Base-by-base conservation (phyloP, 805 yeast species). In the Saitoella complicata region DNA sequence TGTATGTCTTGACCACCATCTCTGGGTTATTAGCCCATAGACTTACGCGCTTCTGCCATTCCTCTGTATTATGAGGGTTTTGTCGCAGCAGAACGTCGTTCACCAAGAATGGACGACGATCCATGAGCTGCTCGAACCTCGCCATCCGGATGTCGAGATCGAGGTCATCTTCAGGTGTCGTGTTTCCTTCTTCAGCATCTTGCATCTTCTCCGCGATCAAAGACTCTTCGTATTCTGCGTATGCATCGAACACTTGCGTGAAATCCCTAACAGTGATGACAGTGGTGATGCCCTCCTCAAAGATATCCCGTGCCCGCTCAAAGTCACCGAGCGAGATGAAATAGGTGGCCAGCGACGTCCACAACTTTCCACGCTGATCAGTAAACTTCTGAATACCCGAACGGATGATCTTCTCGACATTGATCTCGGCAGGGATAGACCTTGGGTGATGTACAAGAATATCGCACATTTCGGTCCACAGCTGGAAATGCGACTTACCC, bases 51-150 rank as follows among this genome's bases (percentile, higher is more conserved):
- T 72, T 72, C 38, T 76, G 59, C 96, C 96, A 88, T 44, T 69
- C 70, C 31, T 67, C 70, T 4, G 82, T 72, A 47, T 73, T 70
- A 53, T 83, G 72, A 1, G 72, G 64, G 53, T 78, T 71, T 51
- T 75, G 78, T 38, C 80, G 67, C 5, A 86, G 53, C 47, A 72
- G 65, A 31, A 84, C 75, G 53, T 84, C 93, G 55, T 73, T 84
- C 8, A 81, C 52, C 39, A 78, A 56, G 32, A 80, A 57, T 1
- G 72, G 68, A 50, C 91, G 68, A 9, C 70, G 56, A n/a, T 70
- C 68, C 50, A 84, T 56, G 29, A 85, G 59, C 21, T 61, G 59
- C 49, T 78, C 82, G 49, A 79, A 72, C 40, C 59, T 58, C 11
- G 56, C 60, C 58, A 80, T 57, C 10, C 69, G 56, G 29, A 71